phyloP scores from a whole-genome alignment of 129 eudicot species.

The Escallonia rubra region DNA sequence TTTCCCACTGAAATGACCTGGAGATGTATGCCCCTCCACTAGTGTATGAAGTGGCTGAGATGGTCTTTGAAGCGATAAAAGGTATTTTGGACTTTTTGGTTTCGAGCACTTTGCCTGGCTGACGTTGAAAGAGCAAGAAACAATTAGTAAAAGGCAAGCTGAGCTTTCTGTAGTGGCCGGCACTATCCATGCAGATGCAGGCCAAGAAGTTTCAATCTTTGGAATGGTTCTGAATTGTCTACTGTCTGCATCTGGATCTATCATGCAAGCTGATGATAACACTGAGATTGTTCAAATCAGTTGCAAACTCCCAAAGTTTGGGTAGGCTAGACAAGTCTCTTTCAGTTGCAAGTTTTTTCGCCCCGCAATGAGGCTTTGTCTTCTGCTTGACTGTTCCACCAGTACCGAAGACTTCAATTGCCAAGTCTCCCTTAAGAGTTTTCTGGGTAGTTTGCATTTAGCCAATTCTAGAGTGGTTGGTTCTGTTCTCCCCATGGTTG shows the following conservation, averaged over 20 bases:
- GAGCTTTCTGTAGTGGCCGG: not conserved
- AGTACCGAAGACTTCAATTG: too few relatives aligned
- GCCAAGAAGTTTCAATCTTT: not conserved
- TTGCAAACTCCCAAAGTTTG: not conserved
- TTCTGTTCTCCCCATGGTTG: too few relatives aligned
- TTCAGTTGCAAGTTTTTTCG: not conserved
- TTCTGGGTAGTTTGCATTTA: too few relatives aligned
- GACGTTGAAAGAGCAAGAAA: slow-evolving; percentile 5
- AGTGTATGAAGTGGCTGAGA: not conserved
- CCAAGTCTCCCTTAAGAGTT: too few relatives aligned
- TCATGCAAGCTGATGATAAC: too few relatives aligned
- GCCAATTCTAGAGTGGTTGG: too few relatives aligned
- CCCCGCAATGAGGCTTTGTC: too few relatives aligned
- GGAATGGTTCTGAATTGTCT: not conserved
- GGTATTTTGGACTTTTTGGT: not conserved
- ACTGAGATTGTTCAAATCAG: not conserved
- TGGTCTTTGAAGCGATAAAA: not conserved
- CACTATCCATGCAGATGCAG: not conserved
- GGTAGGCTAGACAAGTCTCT: not conserved
- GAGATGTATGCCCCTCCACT: not conserved
- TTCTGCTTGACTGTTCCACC: too few relatives aligned
- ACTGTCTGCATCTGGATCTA: not conserved
- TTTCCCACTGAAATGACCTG: too few relatives aligned
- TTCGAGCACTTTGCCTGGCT: not conserved
- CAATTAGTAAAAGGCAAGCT: slow-evolving; percentile 9